Percentiles rank a stretch among this genome's conserved stretches.
These are phyloP conservation scores for Circinella umbellata DNA, from an alignment of 371 early-diverging fungal genomes.

Conservation along the genomic window DNA sequence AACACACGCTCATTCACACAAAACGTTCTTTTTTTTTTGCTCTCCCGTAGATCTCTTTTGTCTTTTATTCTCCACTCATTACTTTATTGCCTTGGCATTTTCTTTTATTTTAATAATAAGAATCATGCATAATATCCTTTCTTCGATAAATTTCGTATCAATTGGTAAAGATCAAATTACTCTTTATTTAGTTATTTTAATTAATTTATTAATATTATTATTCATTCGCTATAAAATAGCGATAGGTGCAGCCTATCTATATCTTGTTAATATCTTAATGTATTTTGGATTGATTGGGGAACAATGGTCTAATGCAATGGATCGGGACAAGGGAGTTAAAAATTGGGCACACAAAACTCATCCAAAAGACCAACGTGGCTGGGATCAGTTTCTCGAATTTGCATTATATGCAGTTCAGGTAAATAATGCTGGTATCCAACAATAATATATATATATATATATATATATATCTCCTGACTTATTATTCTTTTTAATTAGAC, in stretches of 20 bases:
- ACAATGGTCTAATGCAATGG: constrained; percentile 14
- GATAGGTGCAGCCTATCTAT: constrained; percentile 17
- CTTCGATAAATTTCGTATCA: constrained; percentile 11
- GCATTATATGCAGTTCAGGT: constrained; percentile 18
- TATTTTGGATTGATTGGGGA: constrained; percentile 12
- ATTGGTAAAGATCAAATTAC: constrained; percentile 1
- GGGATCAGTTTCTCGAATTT: constrained; percentile 15
- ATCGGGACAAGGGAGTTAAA: constrained; percentile 9
- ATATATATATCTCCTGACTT: background rate
- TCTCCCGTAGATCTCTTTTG: background rate
- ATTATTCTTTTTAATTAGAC: constrained; percentile 11
- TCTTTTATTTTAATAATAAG: background rate
- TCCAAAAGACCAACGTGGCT: background rate
- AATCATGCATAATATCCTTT: background rate
- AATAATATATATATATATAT: background rate
- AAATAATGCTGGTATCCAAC: background rate
- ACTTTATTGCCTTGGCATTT: background rate
- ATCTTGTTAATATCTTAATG: constrained; percentile 17
- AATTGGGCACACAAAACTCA: constrained; percentile 3
- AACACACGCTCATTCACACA: background rate
- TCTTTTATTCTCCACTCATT: background rate
- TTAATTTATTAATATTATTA: too few relatives aligned
- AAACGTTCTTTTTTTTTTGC: background rate
- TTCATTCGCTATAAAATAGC: background rate
- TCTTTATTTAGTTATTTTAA: too few relatives aligned